Conservation (phyloP, 768 basidiomycete species). For the Holtermannia corniformis region DNA sequence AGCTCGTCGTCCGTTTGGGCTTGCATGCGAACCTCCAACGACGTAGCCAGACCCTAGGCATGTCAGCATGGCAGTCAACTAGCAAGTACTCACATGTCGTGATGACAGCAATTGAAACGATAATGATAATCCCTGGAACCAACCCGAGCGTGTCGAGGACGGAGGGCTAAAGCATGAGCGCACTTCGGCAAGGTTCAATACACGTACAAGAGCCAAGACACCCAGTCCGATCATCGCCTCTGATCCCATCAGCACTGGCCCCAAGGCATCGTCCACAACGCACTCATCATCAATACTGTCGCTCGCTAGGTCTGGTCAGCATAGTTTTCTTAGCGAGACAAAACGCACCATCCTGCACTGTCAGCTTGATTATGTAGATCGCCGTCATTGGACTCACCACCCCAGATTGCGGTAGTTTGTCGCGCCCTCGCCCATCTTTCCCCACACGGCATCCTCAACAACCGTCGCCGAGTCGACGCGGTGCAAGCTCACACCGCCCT, state of each 20-base stretch:
- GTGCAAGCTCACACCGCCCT: not conserved
- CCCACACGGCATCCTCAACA: constrained; percentile 24
- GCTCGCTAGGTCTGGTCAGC: constrained; percentile 8
- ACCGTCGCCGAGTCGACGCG: not conserved
- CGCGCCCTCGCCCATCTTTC: constrained; percentile 15
- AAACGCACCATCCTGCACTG: not conserved
- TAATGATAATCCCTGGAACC: constrained; percentile 11
- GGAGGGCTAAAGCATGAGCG: constrained; percentile 15
- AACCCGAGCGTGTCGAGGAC: constrained; percentile 11
- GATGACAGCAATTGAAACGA: constrained; percentile 18
- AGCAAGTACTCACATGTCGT: constrained; percentile 16
- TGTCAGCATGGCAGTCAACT: not conserved
- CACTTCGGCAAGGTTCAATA: no score
- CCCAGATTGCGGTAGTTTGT: constrained; percentile 18
- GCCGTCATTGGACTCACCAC: constrained; percentile 13
- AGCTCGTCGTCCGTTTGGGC: not conserved
- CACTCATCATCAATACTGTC: constrained; percentile 17
- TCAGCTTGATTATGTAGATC: no score
- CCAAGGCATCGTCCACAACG: not conserved
- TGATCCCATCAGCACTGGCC: not conserved
- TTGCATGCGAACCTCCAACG: constrained; percentile 7
- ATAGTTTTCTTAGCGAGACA: not conserved
- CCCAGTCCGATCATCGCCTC: constrained; percentile 25
- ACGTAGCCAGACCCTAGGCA: constrained; percentile 21
- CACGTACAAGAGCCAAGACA: constrained; percentile 20